phyloP scores from a whole-genome alignment of 768 basidiomycete species.

The Naganishia onofrii region DNA sequence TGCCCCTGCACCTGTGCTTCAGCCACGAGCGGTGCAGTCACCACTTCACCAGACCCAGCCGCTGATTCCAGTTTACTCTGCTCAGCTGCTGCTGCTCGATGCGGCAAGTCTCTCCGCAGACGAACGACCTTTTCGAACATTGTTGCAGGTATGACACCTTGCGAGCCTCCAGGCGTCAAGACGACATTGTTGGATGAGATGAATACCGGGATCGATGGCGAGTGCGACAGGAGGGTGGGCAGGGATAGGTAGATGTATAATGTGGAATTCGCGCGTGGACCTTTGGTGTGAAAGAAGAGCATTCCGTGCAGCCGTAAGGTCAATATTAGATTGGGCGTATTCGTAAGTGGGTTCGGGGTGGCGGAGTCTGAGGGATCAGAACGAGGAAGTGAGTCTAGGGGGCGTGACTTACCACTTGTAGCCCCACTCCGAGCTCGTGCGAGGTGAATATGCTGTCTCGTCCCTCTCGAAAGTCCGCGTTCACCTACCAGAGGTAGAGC shows the following conservation, averaged over 20 bases:
- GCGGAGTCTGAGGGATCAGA: no score
- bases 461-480: conserved; percentile 77
- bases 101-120: conserved; percentile 30
- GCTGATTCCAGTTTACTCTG: neutral
- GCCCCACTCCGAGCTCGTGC: conserved; percentile 70
- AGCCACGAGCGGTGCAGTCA: neutral
- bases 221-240: conserved; percentile 52
- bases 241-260: conserved; percentile 80
- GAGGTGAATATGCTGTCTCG: conserved; percentile 86
- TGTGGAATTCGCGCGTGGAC: conserved; percentile 74
- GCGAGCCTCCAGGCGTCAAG: conserved; percentile 71
- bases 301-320: no score
- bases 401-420: conserved; percentile 71
- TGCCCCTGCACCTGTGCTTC: neutral
- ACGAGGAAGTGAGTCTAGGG: no score
- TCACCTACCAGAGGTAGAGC: no score
- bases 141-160: conserved; percentile 62
- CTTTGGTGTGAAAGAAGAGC: conserved; percentile 55
- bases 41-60: neutral
- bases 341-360: no score
- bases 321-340: no score
- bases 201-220: conserved; percentile 58
- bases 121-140: conserved; percentile 71
- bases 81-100: neutral
- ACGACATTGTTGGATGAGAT: conserved; percentile 84